phyloP scores from a whole-genome alignment of 23 red algal genomes.

The Gracilaria caudata region DNA sequence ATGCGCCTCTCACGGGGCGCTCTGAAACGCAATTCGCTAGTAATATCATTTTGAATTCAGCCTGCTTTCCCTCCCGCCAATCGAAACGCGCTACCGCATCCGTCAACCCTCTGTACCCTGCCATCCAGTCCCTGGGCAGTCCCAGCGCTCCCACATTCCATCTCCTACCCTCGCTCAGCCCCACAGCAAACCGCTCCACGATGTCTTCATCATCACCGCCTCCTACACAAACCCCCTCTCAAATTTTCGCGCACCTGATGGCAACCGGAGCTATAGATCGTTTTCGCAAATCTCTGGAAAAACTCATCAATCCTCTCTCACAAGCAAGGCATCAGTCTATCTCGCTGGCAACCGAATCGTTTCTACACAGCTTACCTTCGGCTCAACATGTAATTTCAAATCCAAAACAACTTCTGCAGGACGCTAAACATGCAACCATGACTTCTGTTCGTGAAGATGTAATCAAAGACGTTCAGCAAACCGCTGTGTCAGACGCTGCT shows the following conservation, averaged over 20 bases:
- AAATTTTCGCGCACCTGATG: constrained; percentile 29
- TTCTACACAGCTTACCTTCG: not conserved
- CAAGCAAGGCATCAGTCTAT: constrained; percentile 16
- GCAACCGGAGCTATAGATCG: constrained; percentile 32
- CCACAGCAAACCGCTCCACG: not conserved
- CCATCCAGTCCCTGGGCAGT: too few relatives aligned
- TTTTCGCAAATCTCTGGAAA: constrained; percentile 29
- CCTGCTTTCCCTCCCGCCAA: not conserved
- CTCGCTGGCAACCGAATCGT: constrained; percentile 8
- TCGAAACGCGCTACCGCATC: not conserved
- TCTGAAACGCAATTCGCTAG: too few relatives aligned
- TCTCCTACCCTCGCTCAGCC: not conserved
- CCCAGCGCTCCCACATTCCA: not conserved
- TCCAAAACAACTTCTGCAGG: not conserved
- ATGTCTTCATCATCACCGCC: constrained; percentile 5
- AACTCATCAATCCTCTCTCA: constrained; percentile 22
- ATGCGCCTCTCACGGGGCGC: too few relatives aligned
- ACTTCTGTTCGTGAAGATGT: constrained; percentile 7
- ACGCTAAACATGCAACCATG: constrained; percentile 27
- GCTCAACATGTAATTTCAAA: not conserved
- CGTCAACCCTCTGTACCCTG: too few relatives aligned
- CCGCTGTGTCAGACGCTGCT: constrained; percentile 3
- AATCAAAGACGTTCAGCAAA: constrained; percentile 25
- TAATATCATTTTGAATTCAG: constrained; percentile 12
- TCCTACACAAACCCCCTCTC: not conserved